Conservation (phyloP, 495 filamentous ascomycete genomes). For the Podospora pseudocomata region DNA sequence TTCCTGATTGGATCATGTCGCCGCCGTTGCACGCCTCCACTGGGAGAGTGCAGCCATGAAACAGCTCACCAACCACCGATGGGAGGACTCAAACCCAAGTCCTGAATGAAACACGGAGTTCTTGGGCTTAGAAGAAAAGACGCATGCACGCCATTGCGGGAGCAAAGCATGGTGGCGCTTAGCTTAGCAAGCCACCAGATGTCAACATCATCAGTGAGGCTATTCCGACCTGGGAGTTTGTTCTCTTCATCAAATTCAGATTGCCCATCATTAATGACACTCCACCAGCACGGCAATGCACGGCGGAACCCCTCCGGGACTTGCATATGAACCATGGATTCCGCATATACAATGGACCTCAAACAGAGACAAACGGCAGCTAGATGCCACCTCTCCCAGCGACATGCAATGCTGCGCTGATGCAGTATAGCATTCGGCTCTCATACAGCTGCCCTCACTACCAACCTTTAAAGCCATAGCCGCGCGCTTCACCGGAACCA, state of each 20-base stretch:
- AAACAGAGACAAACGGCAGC: background rate
- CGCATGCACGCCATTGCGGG: conserved; percentile 6
- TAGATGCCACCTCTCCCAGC: background rate
- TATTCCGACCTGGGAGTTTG: background rate
- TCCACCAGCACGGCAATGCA: background rate
- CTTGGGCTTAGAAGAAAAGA: conserved; percentile 2
- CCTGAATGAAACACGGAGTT: conserved; percentile 12
- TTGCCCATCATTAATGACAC: background rate
- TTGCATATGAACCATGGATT: background rate
- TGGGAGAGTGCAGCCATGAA: conserved; percentile 10
- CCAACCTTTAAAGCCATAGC: background rate
- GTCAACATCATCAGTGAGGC: no score
- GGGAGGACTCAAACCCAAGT: conserved; percentile 10
- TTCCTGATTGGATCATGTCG: background rate
- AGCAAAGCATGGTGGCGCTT: background rate
- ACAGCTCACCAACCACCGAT: conserved; percentile 12
- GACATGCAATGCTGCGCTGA: background rate
- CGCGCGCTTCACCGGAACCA: background rate
- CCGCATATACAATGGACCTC: background rate
- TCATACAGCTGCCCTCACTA: background rate
- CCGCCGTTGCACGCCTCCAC: conserved; percentile 5
- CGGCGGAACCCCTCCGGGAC: background rate
- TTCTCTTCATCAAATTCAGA: background rate
- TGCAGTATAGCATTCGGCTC: background rate
- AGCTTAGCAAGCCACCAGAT: background rate